Evolutionary conservation across 1,284 basidiomycete species (phyloP).

Genomic region (Austroboletus niveus): DNA sequence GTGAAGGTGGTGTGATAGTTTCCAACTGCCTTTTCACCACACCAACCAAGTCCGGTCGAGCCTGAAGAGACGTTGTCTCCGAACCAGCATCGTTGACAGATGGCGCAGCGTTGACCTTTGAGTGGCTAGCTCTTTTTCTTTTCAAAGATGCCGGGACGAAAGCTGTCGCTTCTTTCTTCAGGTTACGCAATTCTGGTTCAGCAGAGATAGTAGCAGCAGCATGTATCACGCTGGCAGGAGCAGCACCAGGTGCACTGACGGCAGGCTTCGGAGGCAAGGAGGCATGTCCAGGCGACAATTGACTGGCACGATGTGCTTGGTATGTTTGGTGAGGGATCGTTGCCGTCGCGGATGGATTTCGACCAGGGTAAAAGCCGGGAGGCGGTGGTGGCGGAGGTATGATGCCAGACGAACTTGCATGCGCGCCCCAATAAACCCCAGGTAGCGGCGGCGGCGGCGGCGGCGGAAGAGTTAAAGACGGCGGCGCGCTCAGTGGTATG

Average conservation of each 20-base stretch:
- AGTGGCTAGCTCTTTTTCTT: constrained; percentile 50
- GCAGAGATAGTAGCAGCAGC: constrained; percentile 72
- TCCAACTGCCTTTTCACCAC: constrained; percentile 61
- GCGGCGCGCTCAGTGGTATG: constrained; percentile 15
- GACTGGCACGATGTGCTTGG: constrained; percentile 53
- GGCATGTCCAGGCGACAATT: constrained; percentile 28
- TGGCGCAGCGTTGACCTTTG: constrained; percentile 65
- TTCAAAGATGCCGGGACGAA: constrained; percentile 79
- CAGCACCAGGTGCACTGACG: constrained; percentile 17
- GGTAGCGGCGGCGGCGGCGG: constrained; percentile 17
- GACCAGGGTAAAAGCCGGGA: constrained; percentile 48
- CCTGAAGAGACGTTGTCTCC: constrained; percentile 33
- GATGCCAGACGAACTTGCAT: constrained; percentile 27
- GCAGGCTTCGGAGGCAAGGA: constrained; percentile 45
- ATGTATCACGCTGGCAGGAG: constrained; percentile 45
- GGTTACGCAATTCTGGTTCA: constrained; percentile 81
- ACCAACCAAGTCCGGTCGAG: constrained; percentile 64
- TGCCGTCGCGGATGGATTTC: constrained; percentile 43
- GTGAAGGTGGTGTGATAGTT: constrained; percentile 17
- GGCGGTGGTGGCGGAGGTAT: constrained; percentile 33
- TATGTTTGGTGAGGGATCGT: constrained; percentile 65
- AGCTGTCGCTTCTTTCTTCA: constrained; percentile 88
- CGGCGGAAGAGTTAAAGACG: constrained; percentile 25
- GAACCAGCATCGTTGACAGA: constrained; percentile 38
- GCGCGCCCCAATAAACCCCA: constrained; percentile 19